These are phyloP conservation scores for Papilionanthe hybrid DNA, from an alignment of 116 monocot species.

Conservation along the genomic window DNA sequence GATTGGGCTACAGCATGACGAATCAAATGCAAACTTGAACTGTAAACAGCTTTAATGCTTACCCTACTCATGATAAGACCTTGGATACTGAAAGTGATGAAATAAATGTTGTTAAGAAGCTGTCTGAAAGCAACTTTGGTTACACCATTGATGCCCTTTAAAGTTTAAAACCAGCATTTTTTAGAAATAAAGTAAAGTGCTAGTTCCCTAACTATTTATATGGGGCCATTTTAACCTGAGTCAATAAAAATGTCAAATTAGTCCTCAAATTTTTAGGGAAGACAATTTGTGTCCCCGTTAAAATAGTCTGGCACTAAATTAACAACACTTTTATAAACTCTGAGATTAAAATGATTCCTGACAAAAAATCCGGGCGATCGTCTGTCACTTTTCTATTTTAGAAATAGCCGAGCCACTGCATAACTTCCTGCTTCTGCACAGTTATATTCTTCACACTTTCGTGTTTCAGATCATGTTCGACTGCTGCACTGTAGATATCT, in stretches of 20 bases:
- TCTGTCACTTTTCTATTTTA: neutral
- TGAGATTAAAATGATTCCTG: too few relatives aligned
- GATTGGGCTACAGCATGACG: neutral
- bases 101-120: neutral
- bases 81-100: neutral
- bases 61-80: neutral
- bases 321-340: too few relatives aligned
- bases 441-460: neutral
- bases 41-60: neutral
- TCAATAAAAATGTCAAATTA: too few relatives aligned
- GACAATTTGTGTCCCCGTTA: too few relatives aligned
- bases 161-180: neutral
- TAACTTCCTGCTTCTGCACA: neutral
- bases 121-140: too few relatives aligned
- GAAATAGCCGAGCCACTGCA: neutral
- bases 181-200: too few relatives aligned
- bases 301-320: too few relatives aligned
- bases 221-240: too few relatives aligned
- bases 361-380: too few relatives aligned
- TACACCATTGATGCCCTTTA: too few relatives aligned
- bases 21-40: neutral
- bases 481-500: conserved; percentile 74
- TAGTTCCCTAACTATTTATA: too few relatives aligned
- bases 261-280: too few relatives aligned
- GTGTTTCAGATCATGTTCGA: conserved; percentile 60